These are phyloP conservation scores for Pneumocystis sp. DNA, from an alignment of 1,139 yeast species.

Conservation along the genomic window DNA sequence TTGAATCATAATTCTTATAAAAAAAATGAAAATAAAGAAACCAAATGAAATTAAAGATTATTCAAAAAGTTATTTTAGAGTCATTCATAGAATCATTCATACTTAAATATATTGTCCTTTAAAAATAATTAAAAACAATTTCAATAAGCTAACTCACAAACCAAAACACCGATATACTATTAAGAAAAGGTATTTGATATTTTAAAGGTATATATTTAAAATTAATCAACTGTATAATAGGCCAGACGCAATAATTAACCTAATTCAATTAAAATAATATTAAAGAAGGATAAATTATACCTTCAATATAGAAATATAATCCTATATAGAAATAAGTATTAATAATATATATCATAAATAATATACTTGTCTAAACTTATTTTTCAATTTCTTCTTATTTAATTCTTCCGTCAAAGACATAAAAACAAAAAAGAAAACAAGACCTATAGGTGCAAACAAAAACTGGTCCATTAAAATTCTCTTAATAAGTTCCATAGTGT, in stretches of 20 bases:
- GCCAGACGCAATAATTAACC: slow-evolving; percentile 75
- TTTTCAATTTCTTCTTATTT: slow-evolving; percentile 19
- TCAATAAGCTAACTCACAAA: slow-evolving; percentile 13
- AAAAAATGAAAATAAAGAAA: too few relatives aligned
- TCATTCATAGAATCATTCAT: background rate
- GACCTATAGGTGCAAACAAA: slow-evolving; percentile 55
- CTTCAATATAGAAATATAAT: background rate
- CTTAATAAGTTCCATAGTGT: slow-evolving; percentile 5
- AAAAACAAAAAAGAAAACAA: slow-evolving; percentile 51
- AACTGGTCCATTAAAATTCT: slow-evolving; percentile 40
- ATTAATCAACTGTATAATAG: slow-evolving; percentile 58
- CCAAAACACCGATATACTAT: background rate
- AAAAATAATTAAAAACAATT: background rate
- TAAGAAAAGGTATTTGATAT: slow-evolving; percentile 9
- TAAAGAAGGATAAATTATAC: background rate
- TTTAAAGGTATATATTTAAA: slow-evolving; percentile 27
- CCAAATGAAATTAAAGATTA: background rate
- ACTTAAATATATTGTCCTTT: background rate
- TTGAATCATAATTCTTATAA: too few relatives aligned
- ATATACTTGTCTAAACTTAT: slow-evolving; percentile 9
- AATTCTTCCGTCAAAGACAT: slow-evolving; percentile 52
- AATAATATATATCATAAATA: background rate
- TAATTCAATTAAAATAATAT: slow-evolving; percentile 19
- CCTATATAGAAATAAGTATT: background rate
- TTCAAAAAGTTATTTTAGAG: background rate